Conservation (phyloP, 176 grass and related monocot species). For the Aegilops tauschii region DNA sequence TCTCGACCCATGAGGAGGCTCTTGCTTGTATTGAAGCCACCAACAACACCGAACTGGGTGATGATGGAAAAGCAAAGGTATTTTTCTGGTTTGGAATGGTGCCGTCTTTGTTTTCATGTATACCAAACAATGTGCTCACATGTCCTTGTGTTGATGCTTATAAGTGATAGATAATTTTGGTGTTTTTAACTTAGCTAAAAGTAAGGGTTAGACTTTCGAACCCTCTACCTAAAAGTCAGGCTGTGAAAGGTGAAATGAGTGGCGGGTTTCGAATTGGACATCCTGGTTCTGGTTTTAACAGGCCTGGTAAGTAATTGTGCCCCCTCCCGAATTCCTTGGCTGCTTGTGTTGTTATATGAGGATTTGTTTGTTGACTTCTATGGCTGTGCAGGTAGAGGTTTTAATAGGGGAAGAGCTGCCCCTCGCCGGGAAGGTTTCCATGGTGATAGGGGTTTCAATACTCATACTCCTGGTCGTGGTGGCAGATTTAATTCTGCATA, state of each 20-base stretch:
- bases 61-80: conserved; percentile 67
- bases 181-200: conserved; percentile 39
- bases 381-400: conserved; percentile 43
- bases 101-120: not conserved
- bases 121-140: not conserved
- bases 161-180: not conserved
- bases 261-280: conserved; percentile 53
- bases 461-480: conserved; percentile 15
- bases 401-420: conserved; percentile 43
- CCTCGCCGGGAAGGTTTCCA: conserved; percentile 41
- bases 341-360: not conserved
- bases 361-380: not conserved
- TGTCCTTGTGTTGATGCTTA: not conserved
- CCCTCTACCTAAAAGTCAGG: conserved; percentile 54
- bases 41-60: conserved; percentile 51
- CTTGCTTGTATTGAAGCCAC: conserved; percentile 61
- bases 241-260: conserved; percentile 60
- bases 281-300: conserved; percentile 39
- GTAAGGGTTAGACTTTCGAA: conserved; percentile 60
- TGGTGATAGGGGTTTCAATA: conserved; percentile 34
- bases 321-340: not conserved
- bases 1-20: conserved; percentile 63
- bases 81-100: conserved; percentile 3
- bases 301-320: conserved; percentile 33
- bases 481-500: conserved; percentile 26